Evolutionary conservation across 2,329 filamentous ascomycete genomes (phyloP).

Genomic region (Cordyceps pruinosa): DNA sequence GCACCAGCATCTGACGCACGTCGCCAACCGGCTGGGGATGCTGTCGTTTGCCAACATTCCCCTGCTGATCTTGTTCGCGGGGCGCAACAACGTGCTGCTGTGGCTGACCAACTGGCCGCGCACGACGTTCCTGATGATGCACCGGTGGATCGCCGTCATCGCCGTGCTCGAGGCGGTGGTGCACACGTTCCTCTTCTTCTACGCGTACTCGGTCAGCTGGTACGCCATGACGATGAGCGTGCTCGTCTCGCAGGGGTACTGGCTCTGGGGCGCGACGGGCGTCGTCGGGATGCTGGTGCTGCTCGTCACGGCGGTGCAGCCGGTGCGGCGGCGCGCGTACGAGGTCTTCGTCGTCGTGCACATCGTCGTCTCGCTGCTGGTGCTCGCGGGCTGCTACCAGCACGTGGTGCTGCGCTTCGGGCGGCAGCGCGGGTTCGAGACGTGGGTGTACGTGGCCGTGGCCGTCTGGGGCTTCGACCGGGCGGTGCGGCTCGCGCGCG

Average conservation of each 20-base stretch:
- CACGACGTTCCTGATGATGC: conserved; percentile 39
- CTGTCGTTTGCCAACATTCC: conserved; percentile 32
- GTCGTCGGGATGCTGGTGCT: conserved; percentile 26
- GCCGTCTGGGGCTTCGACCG: conserved; percentile 23
- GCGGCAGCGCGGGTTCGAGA: conserved; percentile 37
- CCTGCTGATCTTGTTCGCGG: conserved; percentile 33
- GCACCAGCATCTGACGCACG: conserved; percentile 24
- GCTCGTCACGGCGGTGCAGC: conserved; percentile 26
- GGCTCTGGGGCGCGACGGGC: conserved; percentile 35
- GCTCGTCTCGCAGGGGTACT: conserved; percentile 22
- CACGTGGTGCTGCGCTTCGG: conserved; percentile 31
- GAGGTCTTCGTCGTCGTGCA: conserved; percentile 39
- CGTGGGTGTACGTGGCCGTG: conserved; percentile 21
- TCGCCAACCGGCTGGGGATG: conserved; percentile 32
- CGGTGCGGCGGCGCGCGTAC: conserved; percentile 30
- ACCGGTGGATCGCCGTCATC: conserved; percentile 39
- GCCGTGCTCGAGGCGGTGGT: conserved; percentile 34
- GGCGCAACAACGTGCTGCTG: conserved; percentile 38
- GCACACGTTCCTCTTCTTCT: conserved; percentile 33
- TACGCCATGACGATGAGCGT: conserved; percentile 5
- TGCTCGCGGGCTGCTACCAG: conserved; percentile 34
- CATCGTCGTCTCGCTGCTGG: conserved; percentile 32
- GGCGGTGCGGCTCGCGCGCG: conserved; percentile 14
- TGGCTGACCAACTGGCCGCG: conserved; percentile 40
- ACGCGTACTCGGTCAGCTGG: conserved; percentile 21